Evolutionary conservation across 345 rosid species (phyloP), one percentile per base, ranked within the genome.

Genomic region (Populus pruinosa): DNA sequence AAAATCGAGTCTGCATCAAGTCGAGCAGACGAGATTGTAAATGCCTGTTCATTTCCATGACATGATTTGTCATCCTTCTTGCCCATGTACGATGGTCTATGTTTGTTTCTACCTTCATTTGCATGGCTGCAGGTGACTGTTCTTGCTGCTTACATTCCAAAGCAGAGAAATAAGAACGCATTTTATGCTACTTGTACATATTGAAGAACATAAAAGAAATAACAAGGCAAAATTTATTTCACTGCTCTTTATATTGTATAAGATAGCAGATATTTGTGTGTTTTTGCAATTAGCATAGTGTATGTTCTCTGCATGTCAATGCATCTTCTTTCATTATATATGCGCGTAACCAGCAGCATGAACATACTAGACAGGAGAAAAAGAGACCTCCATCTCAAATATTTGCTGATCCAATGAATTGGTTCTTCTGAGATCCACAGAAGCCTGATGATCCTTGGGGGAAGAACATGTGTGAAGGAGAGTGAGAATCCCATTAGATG

Each of bases 21-120:
- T 87, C 87, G 8, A 87, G 82, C 81, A 89, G 73, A 50, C 83
- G 85, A 50, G 80, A 75, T 44, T 89, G 87, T 80, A 87, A 77
- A 77, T 79, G 83, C 73, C 79, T 79, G 71, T 78, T 88, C 79
- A 88, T 87, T 72, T 84, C 88, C 85, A 87, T 80, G 13, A 89
- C 84, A 75, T 87, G 90, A 72, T 77, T 89, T 14, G 88, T 72
- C 88, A 84, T 87, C 64, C 72, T 76, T 29, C 75, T 68, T 0
- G 85, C 90, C 90, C 85, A 84, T 50, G 68, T 74, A 68, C 83
- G 80, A 12, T 78, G 59, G 23, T 72, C 83, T 33, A 74, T 70
- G 82, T 39, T 76, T 69, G 70, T 83, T 68, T 84, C 91, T 56
- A 83, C 72, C 79, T 78, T 79, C 87, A 82, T 74, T 75, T 87